Conservation (phyloP, 1,284 basidiomycete genomes). For the Heterobasidion annosum region DNA sequence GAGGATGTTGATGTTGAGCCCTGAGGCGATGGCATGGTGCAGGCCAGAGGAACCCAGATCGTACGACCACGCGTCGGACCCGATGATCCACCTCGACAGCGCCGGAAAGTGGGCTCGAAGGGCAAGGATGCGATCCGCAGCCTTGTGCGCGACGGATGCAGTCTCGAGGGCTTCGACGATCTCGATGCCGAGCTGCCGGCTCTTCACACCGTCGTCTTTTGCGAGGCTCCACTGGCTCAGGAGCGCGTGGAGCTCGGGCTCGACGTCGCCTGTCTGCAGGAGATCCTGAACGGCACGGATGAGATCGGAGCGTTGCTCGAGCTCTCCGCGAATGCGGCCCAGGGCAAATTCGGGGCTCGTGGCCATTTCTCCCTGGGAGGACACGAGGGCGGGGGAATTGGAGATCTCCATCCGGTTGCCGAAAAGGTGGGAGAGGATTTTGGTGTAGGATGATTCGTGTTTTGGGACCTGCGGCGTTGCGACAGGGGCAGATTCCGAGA, state of each 20-base stretch:
- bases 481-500: constrained; percentile 13
- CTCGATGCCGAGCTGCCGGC: constrained; percentile 49
- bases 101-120: constrained; percentile 56
- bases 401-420: constrained; percentile 76
- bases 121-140: constrained; percentile 48
- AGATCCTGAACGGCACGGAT: constrained; percentile 53
- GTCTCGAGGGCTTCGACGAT: constrained; percentile 50
- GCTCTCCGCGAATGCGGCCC: constrained; percentile 79
- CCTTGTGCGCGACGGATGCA: constrained; percentile 27
- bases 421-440: constrained; percentile 82
- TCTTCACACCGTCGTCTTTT: constrained; percentile 54
- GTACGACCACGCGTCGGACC: constrained; percentile 96
- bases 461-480: constrained; percentile 61
- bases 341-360: constrained; percentile 92
- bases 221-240: constrained; percentile 71
- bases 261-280: constrained; percentile 38
- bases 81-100: constrained; percentile 89
- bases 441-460: constrained; percentile 89
- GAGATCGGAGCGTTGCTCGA: constrained; percentile 64
- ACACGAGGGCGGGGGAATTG: constrained; percentile 74
- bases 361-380: constrained; percentile 60
- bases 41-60: constrained; percentile 95
- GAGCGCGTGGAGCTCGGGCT: constrained; percentile 58
- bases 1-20: constrained; percentile 90
- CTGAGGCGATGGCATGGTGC: constrained; percentile 89